A percentile compares a stretch with the other conserved stretches of the same genome.
phyloP scores from a whole-genome alignment of 2,329 filamentous ascomycete species.

The Venturia effusa region DNA sequence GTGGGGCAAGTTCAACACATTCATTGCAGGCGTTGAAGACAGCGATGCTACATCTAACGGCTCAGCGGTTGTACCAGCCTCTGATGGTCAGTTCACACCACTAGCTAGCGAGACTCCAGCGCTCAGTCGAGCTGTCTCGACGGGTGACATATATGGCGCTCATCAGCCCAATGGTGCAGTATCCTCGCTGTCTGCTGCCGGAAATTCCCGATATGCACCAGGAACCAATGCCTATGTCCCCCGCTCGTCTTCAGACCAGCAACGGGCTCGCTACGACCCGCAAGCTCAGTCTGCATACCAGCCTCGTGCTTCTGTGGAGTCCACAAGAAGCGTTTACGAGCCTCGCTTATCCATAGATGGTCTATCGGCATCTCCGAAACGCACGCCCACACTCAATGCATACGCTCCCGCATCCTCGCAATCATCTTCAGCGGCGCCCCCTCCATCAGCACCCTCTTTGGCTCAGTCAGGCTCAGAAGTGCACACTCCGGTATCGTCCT shows the following conservation, averaged over 20 bases:
- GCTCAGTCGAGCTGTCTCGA: slow-evolving; percentile 48
- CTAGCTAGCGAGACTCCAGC: slow-evolving; percentile 53
- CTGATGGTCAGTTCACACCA: slow-evolving; percentile 67
- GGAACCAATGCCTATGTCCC: slow-evolving; percentile 36
- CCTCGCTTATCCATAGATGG: slow-evolving; percentile 7
- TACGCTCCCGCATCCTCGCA: not conserved
- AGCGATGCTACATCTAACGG: not conserved
- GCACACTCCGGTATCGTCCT: not conserved
- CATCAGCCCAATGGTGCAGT: slow-evolving; percentile 31
- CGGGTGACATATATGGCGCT: slow-evolving; percentile 63
- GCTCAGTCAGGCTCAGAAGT: not conserved
- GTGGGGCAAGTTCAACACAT: slow-evolving; percentile 90
- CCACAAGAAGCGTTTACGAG: slow-evolving; percentile 18
- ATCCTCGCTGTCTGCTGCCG: slow-evolving; percentile 23
- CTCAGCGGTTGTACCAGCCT: slow-evolving; percentile 15
- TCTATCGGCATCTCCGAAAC: slow-evolving; percentile 16
- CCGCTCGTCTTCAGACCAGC: not conserved
- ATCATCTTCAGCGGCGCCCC: not conserved
- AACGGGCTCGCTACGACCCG: not conserved
- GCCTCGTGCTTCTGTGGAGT: slow-evolving; percentile 26
- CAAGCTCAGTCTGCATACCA: slow-evolving; percentile 12
- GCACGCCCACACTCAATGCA: not conserved
- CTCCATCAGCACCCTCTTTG: not conserved
- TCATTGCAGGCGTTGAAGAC: slow-evolving; percentile 82
- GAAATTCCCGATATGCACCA: slow-evolving; percentile 30